Conservation (phyloP, 1,284 basidiomycete species). For the Papiliotrema flavescens region DNA sequence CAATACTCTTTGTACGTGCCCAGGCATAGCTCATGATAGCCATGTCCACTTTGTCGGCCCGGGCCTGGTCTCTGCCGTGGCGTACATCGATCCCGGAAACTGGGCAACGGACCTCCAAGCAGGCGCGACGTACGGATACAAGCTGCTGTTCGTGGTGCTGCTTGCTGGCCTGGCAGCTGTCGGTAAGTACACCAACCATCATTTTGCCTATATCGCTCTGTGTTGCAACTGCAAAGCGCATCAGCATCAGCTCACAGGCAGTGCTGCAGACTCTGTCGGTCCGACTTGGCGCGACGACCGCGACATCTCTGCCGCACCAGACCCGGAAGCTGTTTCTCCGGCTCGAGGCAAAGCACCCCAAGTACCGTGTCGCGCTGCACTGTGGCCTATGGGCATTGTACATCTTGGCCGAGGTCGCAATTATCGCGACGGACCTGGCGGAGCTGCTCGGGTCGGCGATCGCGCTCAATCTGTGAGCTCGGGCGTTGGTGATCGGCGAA, state of each 20-base stretch:
- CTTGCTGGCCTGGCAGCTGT: constrained; percentile 75
- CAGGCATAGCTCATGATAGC: constrained; percentile 10
- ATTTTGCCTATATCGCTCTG: no score
- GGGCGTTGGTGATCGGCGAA: background rate
- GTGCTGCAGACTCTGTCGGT: constrained; percentile 47
- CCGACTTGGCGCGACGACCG: constrained; percentile 54
- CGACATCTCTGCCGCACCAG: constrained; percentile 51
- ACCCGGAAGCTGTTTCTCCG: constrained; percentile 67
- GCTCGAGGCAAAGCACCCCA: constrained; percentile 65
- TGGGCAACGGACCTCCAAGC: constrained; percentile 38
- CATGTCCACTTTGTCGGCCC: constrained; percentile 50
- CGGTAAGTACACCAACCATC: no score
- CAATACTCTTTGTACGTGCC: background rate
- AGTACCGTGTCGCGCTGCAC: constrained; percentile 52
- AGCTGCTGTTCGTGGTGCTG: constrained; percentile 79
- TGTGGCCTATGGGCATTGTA: constrained; percentile 52
- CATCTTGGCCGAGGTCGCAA: constrained; percentile 67
- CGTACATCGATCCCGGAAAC: constrained; percentile 48
- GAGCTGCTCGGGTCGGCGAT: constrained; percentile 75
- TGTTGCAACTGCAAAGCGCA: no score
- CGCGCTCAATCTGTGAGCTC: constrained; percentile 61
- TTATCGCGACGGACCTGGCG: constrained; percentile 62
- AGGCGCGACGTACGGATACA: constrained; percentile 74
- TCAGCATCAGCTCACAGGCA: constrained; percentile 2
- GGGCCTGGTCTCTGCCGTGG: constrained; percentile 47